Percentiles rank a stretch among this genome's conserved stretches.
phyloP scores from a whole-genome alignment of 2,329 filamentous ascomycete genomes.

The Rhexocercosporidium sp. region DNA sequence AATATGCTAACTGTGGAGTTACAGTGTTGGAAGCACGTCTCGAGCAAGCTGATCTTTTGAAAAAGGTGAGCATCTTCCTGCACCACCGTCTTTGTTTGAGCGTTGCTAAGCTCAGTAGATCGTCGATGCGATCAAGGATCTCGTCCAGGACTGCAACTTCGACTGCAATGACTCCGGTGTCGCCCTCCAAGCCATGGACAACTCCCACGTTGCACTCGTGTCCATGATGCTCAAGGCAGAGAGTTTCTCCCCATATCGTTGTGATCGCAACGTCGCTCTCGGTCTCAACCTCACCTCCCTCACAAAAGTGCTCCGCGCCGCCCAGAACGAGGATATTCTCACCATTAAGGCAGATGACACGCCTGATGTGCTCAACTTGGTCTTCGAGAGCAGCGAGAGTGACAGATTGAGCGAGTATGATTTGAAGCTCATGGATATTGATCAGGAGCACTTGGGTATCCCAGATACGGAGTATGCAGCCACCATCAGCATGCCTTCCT shows the following conservation, averaged over 20 bases:
- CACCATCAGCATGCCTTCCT: slow-evolving; percentile 84
- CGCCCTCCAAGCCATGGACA: slow-evolving; percentile 99
- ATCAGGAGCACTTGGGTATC: slow-evolving; percentile 98
- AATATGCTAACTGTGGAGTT: slow-evolving; percentile 11
- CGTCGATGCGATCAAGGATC: slow-evolving; percentile 98
- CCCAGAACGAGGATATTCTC: slow-evolving; percentile 91
- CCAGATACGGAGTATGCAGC: slow-evolving; percentile 98
- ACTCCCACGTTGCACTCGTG: slow-evolving; percentile 97
- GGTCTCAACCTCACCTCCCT: slow-evolving; percentile 96
- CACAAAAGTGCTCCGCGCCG: slow-evolving; percentile 95
- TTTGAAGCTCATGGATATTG: slow-evolving; percentile 99
- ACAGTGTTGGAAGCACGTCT: slow-evolving; percentile 93
- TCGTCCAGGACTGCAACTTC: slow-evolving; percentile 99
- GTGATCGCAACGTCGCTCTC: slow-evolving; percentile 98
- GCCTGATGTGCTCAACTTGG: slow-evolving; percentile 91
- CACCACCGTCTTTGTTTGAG: background rate
- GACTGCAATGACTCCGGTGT: slow-evolving; percentile 99
- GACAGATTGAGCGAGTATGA: slow-evolving; percentile 98
- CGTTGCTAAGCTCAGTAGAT: slow-evolving; percentile 61
- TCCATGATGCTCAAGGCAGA: slow-evolving; percentile 99
- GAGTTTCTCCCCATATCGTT: slow-evolving; percentile 92
- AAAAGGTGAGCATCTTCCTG: slow-evolving; percentile 70
- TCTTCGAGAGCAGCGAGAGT: slow-evolving; percentile 88
- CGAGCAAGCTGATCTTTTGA: slow-evolving; percentile 90
- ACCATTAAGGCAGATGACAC: slow-evolving; percentile 98